These are phyloP conservation scores for Solanum lignicaule DNA, from an alignment of 257 asterid genomes.

Conservation along the genomic window DNA sequence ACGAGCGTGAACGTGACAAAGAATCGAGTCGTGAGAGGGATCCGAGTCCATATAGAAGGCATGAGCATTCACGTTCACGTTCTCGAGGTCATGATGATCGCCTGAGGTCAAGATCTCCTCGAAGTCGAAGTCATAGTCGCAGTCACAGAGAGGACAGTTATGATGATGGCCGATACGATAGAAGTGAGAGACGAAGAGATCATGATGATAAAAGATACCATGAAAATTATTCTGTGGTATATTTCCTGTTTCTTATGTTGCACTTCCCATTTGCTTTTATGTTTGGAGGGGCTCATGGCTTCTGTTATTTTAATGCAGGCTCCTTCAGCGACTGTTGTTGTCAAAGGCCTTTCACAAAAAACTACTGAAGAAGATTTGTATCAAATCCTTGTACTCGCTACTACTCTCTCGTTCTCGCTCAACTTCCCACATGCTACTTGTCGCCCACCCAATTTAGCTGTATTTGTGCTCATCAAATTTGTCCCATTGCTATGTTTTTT, in stretches of 20 bases:
- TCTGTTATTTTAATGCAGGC: slow-evolving; percentile 38
- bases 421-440: neutral
- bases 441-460: neutral
- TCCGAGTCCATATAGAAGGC: slow-evolving; percentile 58
- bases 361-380: slow-evolving; percentile 94
- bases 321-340: slow-evolving; percentile 94
- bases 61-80: slow-evolving; percentile 57
- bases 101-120: slow-evolving; percentile 82
- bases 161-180: slow-evolving; percentile 62
- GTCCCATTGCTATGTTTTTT: neutral
- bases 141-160: slow-evolving; percentile 82
- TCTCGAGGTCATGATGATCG: slow-evolving; percentile 77
- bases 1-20: slow-evolving; percentile 79
- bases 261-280: neutral
- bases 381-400: slow-evolving; percentile 64
- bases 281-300: neutral
- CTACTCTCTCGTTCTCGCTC: slow-evolving; percentile 5
- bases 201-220: slow-evolving; percentile 62
- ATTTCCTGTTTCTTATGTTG: slow-evolving; percentile 1
- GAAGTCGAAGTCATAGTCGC: slow-evolving; percentile 69
- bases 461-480: slow-evolving; percentile 1
- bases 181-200: slow-evolving; percentile 75
- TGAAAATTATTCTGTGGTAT: slow-evolving; percentile 63
- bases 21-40: slow-evolving; percentile 77
- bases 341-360: slow-evolving; percentile 92